These are phyloP conservation scores for Ogataea glucozyma DNA, from an alignment of 805 yeast species.

Conservation along the genomic window DNA sequence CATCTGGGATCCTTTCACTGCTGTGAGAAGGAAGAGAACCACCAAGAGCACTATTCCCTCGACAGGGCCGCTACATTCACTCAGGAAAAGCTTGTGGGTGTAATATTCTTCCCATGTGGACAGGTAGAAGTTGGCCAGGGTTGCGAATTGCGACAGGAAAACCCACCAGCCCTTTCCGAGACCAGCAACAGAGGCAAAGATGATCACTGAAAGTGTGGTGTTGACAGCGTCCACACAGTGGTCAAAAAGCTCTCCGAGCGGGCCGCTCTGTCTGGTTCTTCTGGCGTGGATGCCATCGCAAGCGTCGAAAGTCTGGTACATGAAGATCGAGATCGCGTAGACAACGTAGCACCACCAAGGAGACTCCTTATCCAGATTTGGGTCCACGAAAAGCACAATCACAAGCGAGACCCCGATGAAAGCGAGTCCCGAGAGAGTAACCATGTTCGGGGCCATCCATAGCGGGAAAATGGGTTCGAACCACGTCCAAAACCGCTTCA, in stretches of 20 bases:
- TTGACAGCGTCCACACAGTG: conserved; percentile 72
- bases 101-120: conserved; percentile 97
- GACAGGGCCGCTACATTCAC: conserved; percentile 89
- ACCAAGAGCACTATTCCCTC: conserved; percentile 80
- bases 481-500: conserved; percentile 80
- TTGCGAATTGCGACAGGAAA: conserved; percentile 66
- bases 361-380: conserved; percentile 53
- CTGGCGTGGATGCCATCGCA: conserved; percentile 96
- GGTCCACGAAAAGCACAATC: conserved; percentile 72
- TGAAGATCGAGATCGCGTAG: conserved; percentile 79
- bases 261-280: conserved; percentile 92
- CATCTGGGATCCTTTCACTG: conserved; percentile 62
- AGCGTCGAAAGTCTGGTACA: conserved; percentile 95
- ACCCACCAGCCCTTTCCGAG: conserved; percentile 68
- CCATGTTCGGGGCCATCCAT: conserved; percentile 91
- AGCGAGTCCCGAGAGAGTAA: conserved; percentile 75
- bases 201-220: conserved; percentile 74
- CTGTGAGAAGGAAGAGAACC: conserved; percentile 59
- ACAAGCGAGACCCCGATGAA: conserved; percentile 67
- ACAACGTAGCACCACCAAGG: conserved; percentile 79
- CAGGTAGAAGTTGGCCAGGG: conserved; percentile 77
- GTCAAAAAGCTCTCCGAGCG: conserved; percentile 91
- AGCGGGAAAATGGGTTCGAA: conserved; percentile 76
- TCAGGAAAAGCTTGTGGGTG: conserved; percentile 76
- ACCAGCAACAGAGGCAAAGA: conserved; percentile 75